Evolutionary conservation across 495 filamentous ascomycete genomes (phyloP).

Genomic region (Pseudotulostoma volvatum): DNA sequence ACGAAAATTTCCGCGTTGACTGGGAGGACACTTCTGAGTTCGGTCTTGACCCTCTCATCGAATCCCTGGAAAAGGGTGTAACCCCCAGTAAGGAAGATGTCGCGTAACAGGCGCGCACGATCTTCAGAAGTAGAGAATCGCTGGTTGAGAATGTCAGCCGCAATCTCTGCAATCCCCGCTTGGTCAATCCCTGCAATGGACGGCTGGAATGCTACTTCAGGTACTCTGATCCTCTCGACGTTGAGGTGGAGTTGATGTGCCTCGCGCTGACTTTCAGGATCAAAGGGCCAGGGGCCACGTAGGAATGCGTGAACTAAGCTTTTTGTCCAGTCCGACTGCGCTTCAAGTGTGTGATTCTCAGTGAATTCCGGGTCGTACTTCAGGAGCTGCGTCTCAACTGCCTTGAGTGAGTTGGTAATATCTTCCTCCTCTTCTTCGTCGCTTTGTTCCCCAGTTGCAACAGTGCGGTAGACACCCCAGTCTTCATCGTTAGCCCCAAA

Average conservation of each 20-base stretch:
- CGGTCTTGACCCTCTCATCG: constrained; percentile 60
- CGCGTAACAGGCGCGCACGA: constrained; percentile 50
- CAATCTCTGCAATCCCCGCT: constrained; percentile 81
- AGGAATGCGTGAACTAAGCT: constrained; percentile 76
- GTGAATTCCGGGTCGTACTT: constrained; percentile 76
- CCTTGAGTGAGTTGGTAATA: constrained; percentile 49
- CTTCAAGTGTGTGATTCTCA: constrained; percentile 77
- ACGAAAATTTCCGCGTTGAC: constrained; percentile 46
- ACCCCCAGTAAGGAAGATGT: constrained; percentile 91
- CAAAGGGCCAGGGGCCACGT: constrained; percentile 72
- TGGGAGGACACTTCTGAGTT: constrained; percentile 56
- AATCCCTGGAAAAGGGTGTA: constrained; percentile 76
- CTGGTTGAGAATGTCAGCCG: constrained; percentile 66
- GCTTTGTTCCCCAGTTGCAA: constrained; percentile 59
- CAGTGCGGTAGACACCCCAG: constrained; percentile 88
- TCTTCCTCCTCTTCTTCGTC: constrained; percentile 83
- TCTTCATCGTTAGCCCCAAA: constrained; percentile 97
- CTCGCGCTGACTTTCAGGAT: constrained; percentile 63
- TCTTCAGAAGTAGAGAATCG: constrained; percentile 44
- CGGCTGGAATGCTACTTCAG: constrained; percentile 89
- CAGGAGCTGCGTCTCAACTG: constrained; percentile 68
- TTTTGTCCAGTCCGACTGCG: constrained; percentile 88
- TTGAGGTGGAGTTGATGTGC: constrained; percentile 85
- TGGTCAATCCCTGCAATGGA: constrained; percentile 92
- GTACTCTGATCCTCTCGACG: constrained; percentile 89